Evolutionary conservation across 208 protist genomes (phyloP).

Genomic region (Trichomonas vaginalis): DNA sequence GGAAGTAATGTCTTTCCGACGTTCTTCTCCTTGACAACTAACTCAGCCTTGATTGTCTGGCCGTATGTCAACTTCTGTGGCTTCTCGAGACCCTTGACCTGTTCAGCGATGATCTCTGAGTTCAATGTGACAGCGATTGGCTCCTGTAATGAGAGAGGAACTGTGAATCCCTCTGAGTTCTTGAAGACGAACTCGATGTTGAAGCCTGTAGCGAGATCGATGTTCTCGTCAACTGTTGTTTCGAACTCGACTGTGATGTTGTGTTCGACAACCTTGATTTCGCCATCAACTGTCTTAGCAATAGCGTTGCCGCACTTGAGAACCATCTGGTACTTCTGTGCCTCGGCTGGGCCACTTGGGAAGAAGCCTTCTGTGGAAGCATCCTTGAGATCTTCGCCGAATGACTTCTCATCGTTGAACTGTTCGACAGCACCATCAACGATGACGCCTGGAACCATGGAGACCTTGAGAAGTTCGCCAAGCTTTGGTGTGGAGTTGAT

Average conservation of each 20-base stretch:
- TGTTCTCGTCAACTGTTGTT: neutral
- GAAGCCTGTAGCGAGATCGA: neutral
- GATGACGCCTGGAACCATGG: neutral
- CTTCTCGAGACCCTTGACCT: neutral
- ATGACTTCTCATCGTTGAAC: neutral
- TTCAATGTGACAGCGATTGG: neutral
- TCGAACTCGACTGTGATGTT: neutral
- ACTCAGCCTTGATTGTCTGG: neutral
- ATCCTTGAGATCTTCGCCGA: neutral
- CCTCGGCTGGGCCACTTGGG: neutral
- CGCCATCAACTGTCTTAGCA: slow-evolving; percentile 7
- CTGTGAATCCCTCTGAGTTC: neutral
- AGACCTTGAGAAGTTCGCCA: neutral
- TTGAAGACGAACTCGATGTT: neutral
- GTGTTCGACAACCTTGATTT: neutral
- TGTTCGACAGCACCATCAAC: neutral
- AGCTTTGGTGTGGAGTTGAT: neutral
- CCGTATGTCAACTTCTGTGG: neutral
- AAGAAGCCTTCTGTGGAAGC: neutral
- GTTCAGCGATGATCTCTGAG: neutral
- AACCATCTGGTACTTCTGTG: neutral
- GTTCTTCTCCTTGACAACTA: neutral
- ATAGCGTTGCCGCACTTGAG: neutral
- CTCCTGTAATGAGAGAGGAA: neutral
- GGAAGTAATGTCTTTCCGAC: neutral